Percentiles rank a stretch among this genome's conserved stretches.
Conservation (phyloP, 805 yeast genomes). For the Saccharomycopsis vini region DNA sequence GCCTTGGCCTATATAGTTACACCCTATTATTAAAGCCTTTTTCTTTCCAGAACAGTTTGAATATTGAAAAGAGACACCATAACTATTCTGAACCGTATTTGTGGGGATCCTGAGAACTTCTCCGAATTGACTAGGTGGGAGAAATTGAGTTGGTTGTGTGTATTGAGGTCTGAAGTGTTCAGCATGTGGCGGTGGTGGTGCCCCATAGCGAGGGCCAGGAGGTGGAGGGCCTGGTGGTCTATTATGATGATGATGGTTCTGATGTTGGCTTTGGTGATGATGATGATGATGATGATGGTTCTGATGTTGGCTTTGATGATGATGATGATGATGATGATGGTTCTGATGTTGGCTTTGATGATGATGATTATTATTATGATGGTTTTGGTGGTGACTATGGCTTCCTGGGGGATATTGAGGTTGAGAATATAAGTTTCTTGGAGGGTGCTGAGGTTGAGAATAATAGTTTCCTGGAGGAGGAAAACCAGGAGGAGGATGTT, state of each 20-base stretch:
- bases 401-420: background rate
- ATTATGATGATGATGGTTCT: background rate
- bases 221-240: background rate
- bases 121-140: background rate
- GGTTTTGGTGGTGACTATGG: background rate
- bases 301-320: background rate
- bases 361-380: background rate
- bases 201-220: background rate
- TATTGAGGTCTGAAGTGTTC: background rate
- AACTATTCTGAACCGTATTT: background rate
- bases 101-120: background rate
- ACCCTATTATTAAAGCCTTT: constrained; percentile 72
- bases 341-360: background rate
- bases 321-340: background rate
- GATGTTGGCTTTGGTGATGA: background rate
- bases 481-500: background rate
- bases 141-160: background rate
- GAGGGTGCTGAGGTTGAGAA: too few relatives aligned
- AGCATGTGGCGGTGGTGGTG: background rate
- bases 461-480: too few relatives aligned
- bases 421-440: too few relatives aligned
- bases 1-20: constrained; percentile 55
- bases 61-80: constrained; percentile 28
- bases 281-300: background rate
- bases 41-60: constrained; percentile 63